A percentile compares a stretch with the other conserved stretches of the same genome.
Conservation (phyloP, 495 filamentous ascomycete species). For the Lepidopterella palustris region DNA sequence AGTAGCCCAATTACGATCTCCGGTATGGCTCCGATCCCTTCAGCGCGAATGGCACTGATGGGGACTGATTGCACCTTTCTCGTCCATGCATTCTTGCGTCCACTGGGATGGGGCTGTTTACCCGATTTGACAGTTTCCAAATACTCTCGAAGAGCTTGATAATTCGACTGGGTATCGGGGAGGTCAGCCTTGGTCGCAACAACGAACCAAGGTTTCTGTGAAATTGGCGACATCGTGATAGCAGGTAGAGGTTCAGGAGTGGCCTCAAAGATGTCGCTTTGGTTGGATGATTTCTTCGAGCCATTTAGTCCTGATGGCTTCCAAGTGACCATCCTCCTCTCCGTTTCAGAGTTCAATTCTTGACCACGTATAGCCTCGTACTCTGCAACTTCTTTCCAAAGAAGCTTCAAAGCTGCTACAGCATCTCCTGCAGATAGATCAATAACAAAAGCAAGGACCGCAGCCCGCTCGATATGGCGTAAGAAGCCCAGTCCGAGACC, state of each 20-base stretch:
- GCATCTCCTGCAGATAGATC: slow-evolving; percentile 78
- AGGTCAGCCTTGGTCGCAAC: slow-evolving; percentile 94
- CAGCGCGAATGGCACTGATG: slow-evolving; percentile 77
- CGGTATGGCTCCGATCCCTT: slow-evolving; percentile 74
- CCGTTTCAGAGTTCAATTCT: slow-evolving; percentile 46
- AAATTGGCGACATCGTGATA: slow-evolving; percentile 54
- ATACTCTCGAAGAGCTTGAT: slow-evolving; percentile 59
- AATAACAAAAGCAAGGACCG: slow-evolving; percentile 87
- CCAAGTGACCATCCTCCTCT: slow-evolving; percentile 36
- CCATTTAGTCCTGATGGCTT: slow-evolving; percentile 4
- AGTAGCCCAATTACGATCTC: slow-evolving; percentile 71
- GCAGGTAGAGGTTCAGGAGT: slow-evolving; percentile 19
- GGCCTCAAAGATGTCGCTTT: slow-evolving; percentile 9
- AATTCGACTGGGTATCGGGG: slow-evolving; percentile 70
- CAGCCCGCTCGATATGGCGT: slow-evolving; percentile 87
- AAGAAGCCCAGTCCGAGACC: slow-evolving; percentile 89
- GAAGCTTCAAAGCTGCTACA: slow-evolving; percentile 62
- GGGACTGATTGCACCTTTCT: slow-evolving; percentile 64
- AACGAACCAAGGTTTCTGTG: slow-evolving; percentile 92
- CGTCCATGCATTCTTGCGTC: slow-evolving; percentile 59
- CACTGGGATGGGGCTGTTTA: slow-evolving; percentile 60
- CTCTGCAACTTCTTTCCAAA: slow-evolving; percentile 84
- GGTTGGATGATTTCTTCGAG: neutral
- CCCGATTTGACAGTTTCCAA: slow-evolving; percentile 54
- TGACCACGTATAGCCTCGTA: slow-evolving; percentile 68